Evolutionary conservation across 2,329 filamentous ascomycete genomes (phyloP), one percentile per base, ranked within the genome.

Genomic region (Cercospora zeina): DNA sequence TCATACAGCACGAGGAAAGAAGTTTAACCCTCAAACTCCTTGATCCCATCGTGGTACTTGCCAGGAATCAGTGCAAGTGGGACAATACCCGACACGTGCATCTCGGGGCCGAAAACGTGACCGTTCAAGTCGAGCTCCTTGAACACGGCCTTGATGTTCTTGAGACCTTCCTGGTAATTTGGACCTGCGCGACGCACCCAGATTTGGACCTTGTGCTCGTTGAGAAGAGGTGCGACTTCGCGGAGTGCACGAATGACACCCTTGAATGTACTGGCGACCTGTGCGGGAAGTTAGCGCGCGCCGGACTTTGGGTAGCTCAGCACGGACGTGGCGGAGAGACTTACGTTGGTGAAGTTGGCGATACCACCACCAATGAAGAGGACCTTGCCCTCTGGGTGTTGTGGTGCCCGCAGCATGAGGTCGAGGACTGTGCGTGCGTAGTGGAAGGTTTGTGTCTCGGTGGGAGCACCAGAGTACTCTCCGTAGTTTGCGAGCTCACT

Each of bases 291-390:
- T 69, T 45, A 71, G 63, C 59, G 9, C 10, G 16, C 59, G 9
- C 10, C 16, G 30, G 57, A 31, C 58, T 58, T 45, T 42, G 54
- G 21, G 37, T 11, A 33, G 36, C 36, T 37, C 7, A 53, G 16
- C 33, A 59, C 45, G 49, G 33, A 39, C 11, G 21, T 30, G 13
- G 31, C 8, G 19, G 47, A 39, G 21, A 47, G 34, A 73, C 77
- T 74, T 74, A 81, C 95, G 82, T 97, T 99, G 85, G 95, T 99
- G 84, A 99, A 99, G 89, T 99, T 99, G 85, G 95, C 95, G 85
- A 99, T 99, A 86, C 95, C 95, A 83, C 95, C 95, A 79, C 95
- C 95, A 71, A 99, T 97, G 86, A 99, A 99, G 69, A 99, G 89
- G 58, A 99, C 91, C 87, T 97, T 99, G 83, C 95, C 95, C 75